These are phyloP conservation scores for Neocatenulostroma microsporum DNA, from an alignment of 2,329 filamentous ascomycete species.

Conservation along the genomic window DNA sequence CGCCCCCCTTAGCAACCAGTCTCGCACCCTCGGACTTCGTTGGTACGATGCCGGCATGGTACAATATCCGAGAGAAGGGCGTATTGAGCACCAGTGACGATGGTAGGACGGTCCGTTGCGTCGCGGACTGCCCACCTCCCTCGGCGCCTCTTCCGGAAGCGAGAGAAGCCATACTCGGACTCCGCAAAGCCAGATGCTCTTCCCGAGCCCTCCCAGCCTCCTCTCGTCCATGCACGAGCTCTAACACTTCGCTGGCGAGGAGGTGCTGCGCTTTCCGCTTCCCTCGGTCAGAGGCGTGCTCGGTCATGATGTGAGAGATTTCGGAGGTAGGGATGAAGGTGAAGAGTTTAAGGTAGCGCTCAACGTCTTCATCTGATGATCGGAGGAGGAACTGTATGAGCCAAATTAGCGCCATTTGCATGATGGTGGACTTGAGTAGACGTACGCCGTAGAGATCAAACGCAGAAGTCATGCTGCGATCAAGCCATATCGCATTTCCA, in stretches of 20 bases:
- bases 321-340: slow-evolving; percentile 70
- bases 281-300: slow-evolving; percentile 60
- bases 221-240: slow-evolving; percentile 64
- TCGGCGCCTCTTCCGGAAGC: not conserved
- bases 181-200: slow-evolving; percentile 45
- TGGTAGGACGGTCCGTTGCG: slow-evolving; percentile 20
- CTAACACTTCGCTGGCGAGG: slow-evolving; percentile 73
- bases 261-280: slow-evolving; percentile 73
- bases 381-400: slow-evolving; percentile 67
- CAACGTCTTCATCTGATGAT: slow-evolving; percentile 71
- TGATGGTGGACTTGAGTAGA: slow-evolving; percentile 1
- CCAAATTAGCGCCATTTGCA: slow-evolving; percentile 3
- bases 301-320: slow-evolving; percentile 60
- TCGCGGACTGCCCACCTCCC: not conserved
- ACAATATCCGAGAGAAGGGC: slow-evolving; percentile 25
- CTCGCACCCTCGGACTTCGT: slow-evolving; percentile 26
- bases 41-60: slow-evolving; percentile 24
- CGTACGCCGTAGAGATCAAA: slow-evolving; percentile 75
- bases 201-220: slow-evolving; percentile 56
- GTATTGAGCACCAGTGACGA: slow-evolving; percentile 20
- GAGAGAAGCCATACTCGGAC: slow-evolving; percentile 18
- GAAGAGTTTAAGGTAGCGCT: slow-evolving; percentile 75
- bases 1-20: slow-evolving; percentile 26
- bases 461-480: slow-evolving; percentile 66
- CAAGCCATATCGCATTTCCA: slow-evolving; percentile 90